Evolutionary conservation across 2,329 filamentous ascomycete species (phyloP), one percentile per base, ranked within the genome.

Genomic region (Exophiala xenobiotica): DNA sequence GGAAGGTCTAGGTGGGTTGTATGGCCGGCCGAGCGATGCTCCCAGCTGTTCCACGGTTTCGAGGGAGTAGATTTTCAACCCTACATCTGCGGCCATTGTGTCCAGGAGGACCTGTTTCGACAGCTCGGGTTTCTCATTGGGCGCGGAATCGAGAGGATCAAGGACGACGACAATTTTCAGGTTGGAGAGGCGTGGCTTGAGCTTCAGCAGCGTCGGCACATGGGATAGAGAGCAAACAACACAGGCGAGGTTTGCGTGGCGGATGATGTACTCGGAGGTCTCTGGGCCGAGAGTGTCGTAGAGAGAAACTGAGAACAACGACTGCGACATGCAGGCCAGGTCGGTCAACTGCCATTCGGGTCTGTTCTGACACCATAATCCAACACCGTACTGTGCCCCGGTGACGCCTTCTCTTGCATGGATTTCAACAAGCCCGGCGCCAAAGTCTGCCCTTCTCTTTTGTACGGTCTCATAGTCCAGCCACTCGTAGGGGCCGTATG

Each of bases 271-370:
- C 73, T 97, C 90, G 51, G 88, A 91, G 2, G 91, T 83, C 61
- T 96, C 89, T 9, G 92, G 86, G 7, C 92, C 92, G 4, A 99
- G 81, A 9, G 92, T 96, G 70, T 97, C 93, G 75, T 99, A 99
- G 44, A 99, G 85, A 4, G 92, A 96, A 49, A 99, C 90, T 18
- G 87, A 88, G 72, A 80, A 97, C 23, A 97, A 81, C 6, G 86
- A 82, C 70, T 97, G 93, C 9, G 90, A 93, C 73, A 88, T 83
- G 67, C 88, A 85, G 31, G 83, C 93, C 65, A 97, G 75, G 76
- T 97, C 92, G 49, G 85, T 82, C 54, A 95, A 83, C 75, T 95
- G 88, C 90, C 89, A 95, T 70, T 95, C 88, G 0, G 89, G 85
- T 53, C 89, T 79, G 70, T 95, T 95, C 69, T 90, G 87, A 64